phyloP scores from a whole-genome alignment of 768 basidiomycete genomes.

The Pleurotus djamor region DNA sequence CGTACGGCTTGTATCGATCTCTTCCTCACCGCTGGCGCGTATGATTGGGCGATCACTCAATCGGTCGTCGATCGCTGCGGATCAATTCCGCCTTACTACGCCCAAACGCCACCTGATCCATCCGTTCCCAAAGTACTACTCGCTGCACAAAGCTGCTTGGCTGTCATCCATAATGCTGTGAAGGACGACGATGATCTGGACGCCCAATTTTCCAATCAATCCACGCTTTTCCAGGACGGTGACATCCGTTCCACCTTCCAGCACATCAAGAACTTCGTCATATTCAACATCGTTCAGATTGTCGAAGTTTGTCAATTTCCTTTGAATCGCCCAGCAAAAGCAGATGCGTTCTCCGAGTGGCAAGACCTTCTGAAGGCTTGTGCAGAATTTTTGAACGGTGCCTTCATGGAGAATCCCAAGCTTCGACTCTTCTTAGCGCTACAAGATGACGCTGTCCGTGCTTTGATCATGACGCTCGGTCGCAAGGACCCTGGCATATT shows the following conservation, averaged over 20 bases:
- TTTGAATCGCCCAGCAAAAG: background rate
- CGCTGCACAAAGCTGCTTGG: conserved; percentile 10
- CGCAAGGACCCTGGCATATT: background rate
- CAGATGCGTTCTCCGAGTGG: background rate
- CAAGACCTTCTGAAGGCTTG: background rate
- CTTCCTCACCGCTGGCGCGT: conserved; percentile 10
- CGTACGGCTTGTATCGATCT: conserved; percentile 3
- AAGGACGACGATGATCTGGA: conserved; percentile 7
- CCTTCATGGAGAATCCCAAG: background rate
- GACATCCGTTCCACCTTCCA: background rate
- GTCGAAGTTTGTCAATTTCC: background rate
- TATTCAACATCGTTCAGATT: background rate
- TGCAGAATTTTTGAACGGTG: background rate
- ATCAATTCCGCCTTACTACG: background rate
- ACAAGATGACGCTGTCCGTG: background rate
- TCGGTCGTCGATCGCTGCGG: background rate
- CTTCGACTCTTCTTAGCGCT: background rate
- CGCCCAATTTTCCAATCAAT: background rate
- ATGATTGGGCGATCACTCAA: background rate
- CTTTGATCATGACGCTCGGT: background rate
- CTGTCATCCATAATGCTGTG: conserved; percentile 7
- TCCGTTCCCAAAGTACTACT: conserved; percentile 1
- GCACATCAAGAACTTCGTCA: background rate
- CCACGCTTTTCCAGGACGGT: background rate
- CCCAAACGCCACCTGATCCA: background rate